Base-by-base conservation (phyloP, 1,139 yeast genomes). In the Hansenula lynferdii region DNA sequence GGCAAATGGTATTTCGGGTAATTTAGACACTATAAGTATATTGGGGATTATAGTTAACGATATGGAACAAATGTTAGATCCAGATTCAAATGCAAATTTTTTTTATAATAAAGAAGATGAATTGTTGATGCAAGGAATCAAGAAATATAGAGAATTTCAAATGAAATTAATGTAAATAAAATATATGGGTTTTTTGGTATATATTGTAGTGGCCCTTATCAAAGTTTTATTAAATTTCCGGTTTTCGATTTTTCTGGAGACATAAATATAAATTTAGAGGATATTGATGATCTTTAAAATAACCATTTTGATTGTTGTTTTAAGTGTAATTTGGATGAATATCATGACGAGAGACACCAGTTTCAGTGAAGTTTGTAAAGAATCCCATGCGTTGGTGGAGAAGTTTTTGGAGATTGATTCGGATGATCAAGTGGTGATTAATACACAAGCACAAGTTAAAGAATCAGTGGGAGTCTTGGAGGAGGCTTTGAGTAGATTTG, bases 1-100 rank as follows among this genome's bases (percentile, higher is more conserved):
- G 15, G 61, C 62, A 37, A 70, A 70, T 42, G 74, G 70, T 11
- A 60, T 70, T n/a, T 55, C 54, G 20, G 64, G 66, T 5, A 58
- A 65, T 42, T 41, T 56, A 2, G 60, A 55, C 9, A 70, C 75
- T 4, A 49, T 57, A 9, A 51, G 50, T 24, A 47, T 63, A 7
- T 43, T 69, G 22, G 47, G 52, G 14, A 34, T 42, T 12, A 41
- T 51, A 5, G 32, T 44, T 0, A 34, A 32, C 6, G 48, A 48
- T 15, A 42, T 42, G 25, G 41, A 44, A 12, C 27, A 34, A 4
- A 37, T 48, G 34, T 14, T 42, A 3, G 29, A 53, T 17, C 37
- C 46, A 10, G 58, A 47, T 9, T 48, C 53, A 31, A 47, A 53
- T 23, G 51, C 51, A 14, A 55, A 53, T 10, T 17, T 53, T 8